A percentile compares a stretch with the other conserved stretches of the same genome.
Evolutionary conservation across 164 flowering plant species (phyloP).

Genomic region (Euptelea pleiosperma): DNA sequence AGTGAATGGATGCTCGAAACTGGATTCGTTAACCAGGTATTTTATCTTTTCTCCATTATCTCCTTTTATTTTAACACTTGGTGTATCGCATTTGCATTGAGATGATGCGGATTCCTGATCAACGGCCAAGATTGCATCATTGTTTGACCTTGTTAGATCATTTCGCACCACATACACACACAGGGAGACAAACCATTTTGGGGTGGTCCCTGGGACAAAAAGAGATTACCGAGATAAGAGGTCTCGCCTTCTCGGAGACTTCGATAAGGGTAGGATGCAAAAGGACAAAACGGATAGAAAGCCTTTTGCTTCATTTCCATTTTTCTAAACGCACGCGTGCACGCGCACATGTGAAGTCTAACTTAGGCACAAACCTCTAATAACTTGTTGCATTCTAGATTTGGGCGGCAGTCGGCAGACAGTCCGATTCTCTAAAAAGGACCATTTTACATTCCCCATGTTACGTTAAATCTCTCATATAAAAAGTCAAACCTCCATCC

Average conservation of each 20-base stretch:
- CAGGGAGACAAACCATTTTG: not conserved
- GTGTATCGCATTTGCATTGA: not conserved
- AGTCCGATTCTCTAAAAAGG: conserved; percentile 21
- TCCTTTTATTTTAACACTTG: too few relatives aligned
- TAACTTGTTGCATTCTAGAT: conserved; percentile 12
- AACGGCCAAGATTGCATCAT: not conserved
- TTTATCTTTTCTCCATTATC: too few relatives aligned
- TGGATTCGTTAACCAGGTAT: conserved; percentile 82
- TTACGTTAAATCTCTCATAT: too few relatives aligned
- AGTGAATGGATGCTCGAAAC: conserved; percentile 87
- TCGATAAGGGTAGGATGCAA: conserved; percentile 22
- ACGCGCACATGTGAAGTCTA: conserved; percentile 31
- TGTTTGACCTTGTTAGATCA: not conserved
- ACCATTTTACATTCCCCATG: too few relatives aligned
- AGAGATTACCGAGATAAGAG: too few relatives aligned
- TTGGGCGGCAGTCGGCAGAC: conserved; percentile 8
- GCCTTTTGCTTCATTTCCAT: too few relatives aligned
- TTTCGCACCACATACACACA: not conserved
- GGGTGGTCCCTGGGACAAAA: not conserved
- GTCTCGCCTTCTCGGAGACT: too few relatives aligned
- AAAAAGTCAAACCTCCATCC: too few relatives aligned
- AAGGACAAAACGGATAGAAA: conserved; percentile 1
- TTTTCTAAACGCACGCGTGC: too few relatives aligned
- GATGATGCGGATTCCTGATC: not conserved
- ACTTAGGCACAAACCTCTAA: conserved; percentile 20